phyloP scores from a whole-genome alignment of 2,329 filamentous ascomycete genomes.

The Amylocarpus encephaloides region DNA sequence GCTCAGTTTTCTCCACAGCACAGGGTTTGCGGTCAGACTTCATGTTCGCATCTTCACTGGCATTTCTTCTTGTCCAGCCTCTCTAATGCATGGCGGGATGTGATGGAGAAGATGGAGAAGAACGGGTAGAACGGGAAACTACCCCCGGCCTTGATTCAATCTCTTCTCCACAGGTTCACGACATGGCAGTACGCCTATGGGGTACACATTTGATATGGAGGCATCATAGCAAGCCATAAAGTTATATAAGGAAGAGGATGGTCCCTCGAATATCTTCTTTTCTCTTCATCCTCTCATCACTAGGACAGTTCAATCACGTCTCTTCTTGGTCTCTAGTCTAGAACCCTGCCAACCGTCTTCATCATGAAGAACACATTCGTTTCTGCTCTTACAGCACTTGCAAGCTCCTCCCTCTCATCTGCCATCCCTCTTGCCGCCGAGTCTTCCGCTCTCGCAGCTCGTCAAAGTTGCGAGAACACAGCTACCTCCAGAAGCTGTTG shows the following conservation, averaged over 20 bases:
- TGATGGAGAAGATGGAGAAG: too few species aligned
- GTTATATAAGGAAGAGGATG: slow-evolving; percentile 1
- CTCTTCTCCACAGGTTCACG: not conserved
- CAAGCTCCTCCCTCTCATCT: slow-evolving; percentile 17
- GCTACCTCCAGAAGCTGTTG: slow-evolving; percentile 29
- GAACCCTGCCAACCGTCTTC: slow-evolving; percentile 9
- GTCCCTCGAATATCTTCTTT: slow-evolving; percentile 4
- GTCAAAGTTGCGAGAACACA: slow-evolving; percentile 24
- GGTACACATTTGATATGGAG: too few species aligned
- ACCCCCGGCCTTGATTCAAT: too few species aligned
- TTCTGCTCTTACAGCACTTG: slow-evolving; percentile 18
- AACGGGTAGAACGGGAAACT: too few species aligned
- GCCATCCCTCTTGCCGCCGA: slow-evolving; percentile 17
- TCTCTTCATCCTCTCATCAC: slow-evolving; percentile 6
- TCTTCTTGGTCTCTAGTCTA: slow-evolving; percentile 12
- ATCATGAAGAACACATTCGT: slow-evolving; percentile 26
- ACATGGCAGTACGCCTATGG: not conserved
- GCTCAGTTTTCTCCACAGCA: not conserved
- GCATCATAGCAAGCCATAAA: not conserved
- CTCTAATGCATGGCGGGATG: too few species aligned
- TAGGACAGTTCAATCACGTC: not conserved
- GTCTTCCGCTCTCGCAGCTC: slow-evolving; percentile 10
- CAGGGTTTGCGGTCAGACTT: too few species aligned
- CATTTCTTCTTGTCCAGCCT: too few species aligned
- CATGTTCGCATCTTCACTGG: too few species aligned